These are phyloP conservation scores for Amoebophrya sp. DNA, from an alignment of 169 alveolate species.

Conservation along the genomic window DNA sequence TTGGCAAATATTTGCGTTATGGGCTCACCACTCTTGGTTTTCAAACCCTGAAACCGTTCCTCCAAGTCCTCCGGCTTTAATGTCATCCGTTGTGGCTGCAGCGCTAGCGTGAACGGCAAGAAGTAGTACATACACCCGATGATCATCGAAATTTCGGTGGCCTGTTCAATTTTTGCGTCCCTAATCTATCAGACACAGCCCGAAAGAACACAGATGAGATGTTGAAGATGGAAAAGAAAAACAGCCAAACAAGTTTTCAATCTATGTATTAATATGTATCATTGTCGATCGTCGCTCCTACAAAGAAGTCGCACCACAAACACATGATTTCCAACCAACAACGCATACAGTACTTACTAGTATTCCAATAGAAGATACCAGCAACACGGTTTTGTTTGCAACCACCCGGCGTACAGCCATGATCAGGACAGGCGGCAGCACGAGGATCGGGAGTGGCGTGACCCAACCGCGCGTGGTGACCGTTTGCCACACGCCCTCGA, in stretches of 20 bases:
- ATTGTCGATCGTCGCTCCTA: too few relatives aligned
- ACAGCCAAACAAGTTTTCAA: too few relatives aligned
- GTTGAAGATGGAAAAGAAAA: too few relatives aligned
- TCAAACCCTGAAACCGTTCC: background rate
- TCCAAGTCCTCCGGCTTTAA: background rate
- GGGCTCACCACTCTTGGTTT: background rate
- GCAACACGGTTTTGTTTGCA: background rate
- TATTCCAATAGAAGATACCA: too few relatives aligned
- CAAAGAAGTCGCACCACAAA: too few relatives aligned
- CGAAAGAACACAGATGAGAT: too few relatives aligned
- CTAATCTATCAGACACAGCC: too few relatives aligned
- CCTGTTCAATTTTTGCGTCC: too few relatives aligned
- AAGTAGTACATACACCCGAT: constrained; percentile 13
- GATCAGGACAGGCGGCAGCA: background rate
- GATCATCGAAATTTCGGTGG: background rate
- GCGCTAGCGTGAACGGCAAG: constrained; percentile 17
- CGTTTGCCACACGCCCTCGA: background rate
- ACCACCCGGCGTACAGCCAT: background rate
- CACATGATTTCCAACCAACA: too few relatives aligned
- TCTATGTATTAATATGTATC: too few relatives aligned
- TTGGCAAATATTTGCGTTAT: background rate
- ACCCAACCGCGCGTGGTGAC: background rate
- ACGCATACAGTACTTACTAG: too few relatives aligned
- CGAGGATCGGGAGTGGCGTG: background rate
- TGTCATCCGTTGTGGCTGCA: background rate